Percentiles rank a stretch among this genome's conserved stretches.
Conservation (phyloP, 768 basidiomycete species). For the Rhodotorula babjevae region DNA sequence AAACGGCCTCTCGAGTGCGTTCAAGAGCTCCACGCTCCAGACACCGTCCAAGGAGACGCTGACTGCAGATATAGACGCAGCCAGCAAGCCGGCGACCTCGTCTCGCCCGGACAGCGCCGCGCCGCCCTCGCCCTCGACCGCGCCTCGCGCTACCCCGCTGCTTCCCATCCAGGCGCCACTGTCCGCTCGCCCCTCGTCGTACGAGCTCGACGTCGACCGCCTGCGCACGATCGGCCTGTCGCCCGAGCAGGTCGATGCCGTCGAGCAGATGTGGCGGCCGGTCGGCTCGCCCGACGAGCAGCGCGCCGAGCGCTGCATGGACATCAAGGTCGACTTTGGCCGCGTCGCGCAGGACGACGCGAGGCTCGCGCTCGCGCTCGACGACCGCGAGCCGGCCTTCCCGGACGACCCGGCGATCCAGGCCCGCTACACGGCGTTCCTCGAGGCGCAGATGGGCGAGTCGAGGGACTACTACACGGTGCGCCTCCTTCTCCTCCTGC, state of each 20-base stretch:
- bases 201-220: not conserved
- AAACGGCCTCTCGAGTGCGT: too few species aligned
- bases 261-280: not conserved
- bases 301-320: not conserved
- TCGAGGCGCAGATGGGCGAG: slow-evolving; percentile 5
- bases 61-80: too few species aligned
- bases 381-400: not conserved
- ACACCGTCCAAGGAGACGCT: too few species aligned
- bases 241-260: not conserved
- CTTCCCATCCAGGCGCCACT: too few species aligned
- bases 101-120: too few species aligned
- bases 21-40: too few species aligned
- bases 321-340: not conserved
- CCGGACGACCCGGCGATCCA: not conserved
- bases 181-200: too few species aligned
- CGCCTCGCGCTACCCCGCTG: too few species aligned
- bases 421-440: slow-evolving; percentile 5
- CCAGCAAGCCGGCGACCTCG: too few species aligned
- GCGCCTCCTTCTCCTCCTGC: not conserved
- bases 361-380: not conserved
- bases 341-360: not conserved
- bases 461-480: slow-evolving; percentile 13
- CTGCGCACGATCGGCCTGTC: not conserved
- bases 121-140: too few species aligned
- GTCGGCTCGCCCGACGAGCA: too few species aligned